These are phyloP conservation scores for Ailanthus altissimus DNA, from an alignment of 345 rosid species.

Conservation along the genomic window DNA sequence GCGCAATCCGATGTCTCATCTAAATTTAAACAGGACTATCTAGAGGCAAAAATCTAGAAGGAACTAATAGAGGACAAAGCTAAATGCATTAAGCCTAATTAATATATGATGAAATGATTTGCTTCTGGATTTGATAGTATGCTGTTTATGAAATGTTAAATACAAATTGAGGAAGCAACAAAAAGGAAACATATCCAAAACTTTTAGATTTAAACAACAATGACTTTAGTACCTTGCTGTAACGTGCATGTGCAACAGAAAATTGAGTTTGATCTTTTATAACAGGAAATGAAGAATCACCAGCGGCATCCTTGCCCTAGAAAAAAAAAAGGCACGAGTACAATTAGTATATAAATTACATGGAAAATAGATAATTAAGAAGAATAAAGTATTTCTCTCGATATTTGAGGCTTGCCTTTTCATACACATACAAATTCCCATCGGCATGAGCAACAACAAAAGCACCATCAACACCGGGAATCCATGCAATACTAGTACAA, in stretches of 20 bases:
- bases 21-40: slow-evolving; percentile 14
- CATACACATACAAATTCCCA: slow-evolving; percentile 93
- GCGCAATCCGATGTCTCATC: background rate
- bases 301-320: slow-evolving; percentile 90
- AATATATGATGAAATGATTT: slow-evolving; percentile 1
- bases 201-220: slow-evolving; percentile 4
- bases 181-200: slow-evolving; percentile 8
- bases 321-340: slow-evolving; percentile 20
- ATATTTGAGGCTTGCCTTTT: slow-evolving; percentile 72
- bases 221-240: slow-evolving; percentile 72
- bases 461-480: slow-evolving; percentile 94
- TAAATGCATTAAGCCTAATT: background rate
- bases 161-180: slow-evolving; percentile 14
- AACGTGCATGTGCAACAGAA: slow-evolving; percentile 85
- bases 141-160: background rate
- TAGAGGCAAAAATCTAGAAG: background rate
- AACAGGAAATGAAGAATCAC: slow-evolving; percentile 91
- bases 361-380: slow-evolving; percentile 10
- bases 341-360: slow-evolving; percentile 18
- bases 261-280: slow-evolving; percentile 87
- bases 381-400: slow-evolving; percentile 8
- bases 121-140: background rate
- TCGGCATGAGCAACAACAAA: slow-evolving; percentile 97
- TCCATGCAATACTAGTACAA: slow-evolving; percentile 90
- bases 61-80: background rate